These are phyloP conservation scores for maize (Zea mays) DNA, from an alignment of 176 grass and related monocot species.

Conservation along the genomic window Zm-B73-REFERENCE-NAM-5.0 NC_050100.1:16371501-16372000, in stretches of 20 bases:
- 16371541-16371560: not conserved
- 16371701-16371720: conserved; percentile 9
- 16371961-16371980: no score
- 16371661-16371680: conserved; percentile 92
- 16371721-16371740: conserved; percentile 23
- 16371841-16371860: conserved; percentile 20
- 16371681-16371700: conserved; percentile 61
- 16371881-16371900: conserved; percentile 9
- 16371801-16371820: not conserved
- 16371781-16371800: conserved; percentile 16
- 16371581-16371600: conserved; percentile 8
- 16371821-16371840: conserved; percentile 12
- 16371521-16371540: conserved; percentile 37
- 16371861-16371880: conserved; percentile 1
- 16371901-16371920: conserved; percentile 9
- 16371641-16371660: conserved; percentile 93
- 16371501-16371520: conserved; percentile 23
- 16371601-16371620: conserved; percentile 26
- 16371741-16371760: not conserved
- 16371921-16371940: conserved; percentile 4
- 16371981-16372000: no score
- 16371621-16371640: conserved; percentile 88
- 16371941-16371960: not conserved
- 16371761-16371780: conserved; percentile 9
- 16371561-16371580: conserved; percentile 14